phyloP scores from a whole-genome alignment of 2,329 filamentous ascomycete genomes.

The Aureobasidium mangrovei region DNA sequence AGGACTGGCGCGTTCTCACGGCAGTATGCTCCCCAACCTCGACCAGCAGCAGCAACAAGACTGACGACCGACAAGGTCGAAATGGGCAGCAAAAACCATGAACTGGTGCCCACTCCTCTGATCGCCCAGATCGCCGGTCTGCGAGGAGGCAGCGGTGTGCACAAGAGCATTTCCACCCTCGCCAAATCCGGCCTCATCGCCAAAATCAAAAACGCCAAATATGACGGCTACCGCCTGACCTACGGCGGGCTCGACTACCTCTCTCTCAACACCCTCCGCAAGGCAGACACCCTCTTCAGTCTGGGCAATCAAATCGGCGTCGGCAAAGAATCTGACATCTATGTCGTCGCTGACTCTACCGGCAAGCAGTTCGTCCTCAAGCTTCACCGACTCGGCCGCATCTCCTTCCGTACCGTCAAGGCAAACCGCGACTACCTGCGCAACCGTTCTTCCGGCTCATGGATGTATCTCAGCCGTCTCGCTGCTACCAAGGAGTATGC shows the following conservation, averaged over 20 bases:
- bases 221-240: conserved; percentile 92
- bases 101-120: conserved; percentile 83
- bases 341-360: conserved; percentile 74
- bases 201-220: conserved; percentile 88
- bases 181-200: conserved; percentile 90
- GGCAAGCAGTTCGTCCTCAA: conserved; percentile 79
- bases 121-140: conserved; percentile 79
- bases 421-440: conserved; percentile 91
- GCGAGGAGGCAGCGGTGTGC: conserved; percentile 64
- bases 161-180: conserved; percentile 78
- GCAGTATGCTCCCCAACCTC: conserved; percentile 53
- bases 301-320: conserved; percentile 92
- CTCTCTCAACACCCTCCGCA: conserved; percentile 82
- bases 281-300: conserved; percentile 72
- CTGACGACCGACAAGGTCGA: conserved; percentile 58
- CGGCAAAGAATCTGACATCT: conserved; percentile 95
- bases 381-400: conserved; percentile 89
- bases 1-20: conserved; percentile 92
- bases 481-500: conserved; percentile 91
- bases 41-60: background rate
- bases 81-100: conserved; percentile 90
- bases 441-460: conserved; percentile 69
- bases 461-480: conserved; percentile 96
- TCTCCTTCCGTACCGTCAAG: conserved; percentile 95
- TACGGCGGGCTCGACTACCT: conserved; percentile 97